These are phyloP conservation scores for Margaritispora aquatica DNA, from an alignment of 495 filamentous ascomycete genomes.

Conservation along the genomic window DNA sequence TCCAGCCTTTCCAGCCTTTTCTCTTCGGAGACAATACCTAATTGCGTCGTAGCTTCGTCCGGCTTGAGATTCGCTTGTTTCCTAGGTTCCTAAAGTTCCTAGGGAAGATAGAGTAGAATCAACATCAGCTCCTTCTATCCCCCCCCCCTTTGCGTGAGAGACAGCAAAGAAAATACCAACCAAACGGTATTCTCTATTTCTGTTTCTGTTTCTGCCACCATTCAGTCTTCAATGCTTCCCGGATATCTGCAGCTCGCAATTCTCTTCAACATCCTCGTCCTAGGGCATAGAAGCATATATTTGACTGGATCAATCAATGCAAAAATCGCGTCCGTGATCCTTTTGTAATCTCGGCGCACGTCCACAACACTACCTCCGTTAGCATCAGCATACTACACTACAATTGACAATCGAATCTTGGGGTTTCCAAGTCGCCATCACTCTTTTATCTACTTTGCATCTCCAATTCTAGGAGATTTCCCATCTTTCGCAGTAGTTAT, in stretches of 20 bases:
- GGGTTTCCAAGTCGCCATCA: background rate
- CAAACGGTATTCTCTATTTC: background rate
- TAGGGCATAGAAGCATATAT: background rate
- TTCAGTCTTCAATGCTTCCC: background rate
- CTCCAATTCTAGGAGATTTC: background rate
- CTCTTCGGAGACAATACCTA: background rate
- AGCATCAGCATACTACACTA: slow-evolving; percentile 8
- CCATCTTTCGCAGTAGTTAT: background rate
- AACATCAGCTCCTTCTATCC: background rate
- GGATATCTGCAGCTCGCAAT: background rate
- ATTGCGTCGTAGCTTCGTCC: background rate
- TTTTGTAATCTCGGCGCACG: slow-evolving; percentile 2
- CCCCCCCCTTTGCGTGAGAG: background rate
- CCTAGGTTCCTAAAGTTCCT: background rate
- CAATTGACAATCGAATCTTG: slow-evolving; percentile 5
- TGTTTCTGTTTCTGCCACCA: background rate
- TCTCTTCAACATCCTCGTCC: background rate
- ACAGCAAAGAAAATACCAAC: background rate
- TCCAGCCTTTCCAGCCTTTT: background rate
- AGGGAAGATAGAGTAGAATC: too few relatives aligned
- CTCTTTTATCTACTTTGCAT: background rate
- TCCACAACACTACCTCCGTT: background rate
- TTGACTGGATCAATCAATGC: background rate
- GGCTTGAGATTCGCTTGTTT: background rate
- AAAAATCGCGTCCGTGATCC: slow-evolving; percentile 2